These are phyloP conservation scores for Pseudodiploospora longispora DNA, from an alignment of 2,329 filamentous ascomycete genomes.

Conservation along the genomic window DNA sequence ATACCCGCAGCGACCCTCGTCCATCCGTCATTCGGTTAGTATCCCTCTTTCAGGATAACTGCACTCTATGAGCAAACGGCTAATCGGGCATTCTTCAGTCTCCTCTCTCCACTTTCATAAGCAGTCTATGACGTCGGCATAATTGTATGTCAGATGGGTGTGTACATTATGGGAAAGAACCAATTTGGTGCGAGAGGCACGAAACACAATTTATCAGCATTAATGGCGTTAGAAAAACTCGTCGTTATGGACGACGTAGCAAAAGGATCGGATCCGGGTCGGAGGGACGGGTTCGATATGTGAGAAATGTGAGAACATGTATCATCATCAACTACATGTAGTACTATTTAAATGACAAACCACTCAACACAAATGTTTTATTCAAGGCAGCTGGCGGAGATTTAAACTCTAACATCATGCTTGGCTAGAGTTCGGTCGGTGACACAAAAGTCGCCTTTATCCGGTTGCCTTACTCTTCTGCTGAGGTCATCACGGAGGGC, in stretches of 20 bases:
- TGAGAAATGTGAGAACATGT: too few species aligned
- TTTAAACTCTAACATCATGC: too few species aligned
- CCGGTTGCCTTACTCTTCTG: too few species aligned
- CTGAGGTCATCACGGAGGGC: too few species aligned
- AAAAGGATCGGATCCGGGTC: too few species aligned
- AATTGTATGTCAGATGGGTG: background rate
- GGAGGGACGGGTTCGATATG: too few species aligned
- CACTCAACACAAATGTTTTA: background rate
- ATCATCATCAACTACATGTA: too few species aligned
- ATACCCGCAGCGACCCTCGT: slow-evolving; percentile 87
- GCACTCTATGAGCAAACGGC: slow-evolving; percentile 13
- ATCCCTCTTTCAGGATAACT: background rate
- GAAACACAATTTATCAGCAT: slow-evolving; percentile 13
- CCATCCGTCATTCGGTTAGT: slow-evolving; percentile 59
- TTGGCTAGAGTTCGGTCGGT: too few species aligned
- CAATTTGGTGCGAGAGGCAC: background rate
- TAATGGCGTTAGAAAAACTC: slow-evolving; percentile 15
- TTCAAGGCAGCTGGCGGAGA: too few species aligned
- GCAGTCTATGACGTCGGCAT: slow-evolving; percentile 1
- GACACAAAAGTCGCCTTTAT: too few species aligned
- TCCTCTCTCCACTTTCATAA: slow-evolving; percentile 58
- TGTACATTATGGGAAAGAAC: slow-evolving; percentile 1
- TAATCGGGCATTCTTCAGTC: slow-evolving; percentile 28
- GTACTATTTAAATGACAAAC: background rate
- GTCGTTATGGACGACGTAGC: too few species aligned